Evolutionary conservation across 257 asterid genomes (phyloP).

Genomic region (Petrea volubilis): DNA sequence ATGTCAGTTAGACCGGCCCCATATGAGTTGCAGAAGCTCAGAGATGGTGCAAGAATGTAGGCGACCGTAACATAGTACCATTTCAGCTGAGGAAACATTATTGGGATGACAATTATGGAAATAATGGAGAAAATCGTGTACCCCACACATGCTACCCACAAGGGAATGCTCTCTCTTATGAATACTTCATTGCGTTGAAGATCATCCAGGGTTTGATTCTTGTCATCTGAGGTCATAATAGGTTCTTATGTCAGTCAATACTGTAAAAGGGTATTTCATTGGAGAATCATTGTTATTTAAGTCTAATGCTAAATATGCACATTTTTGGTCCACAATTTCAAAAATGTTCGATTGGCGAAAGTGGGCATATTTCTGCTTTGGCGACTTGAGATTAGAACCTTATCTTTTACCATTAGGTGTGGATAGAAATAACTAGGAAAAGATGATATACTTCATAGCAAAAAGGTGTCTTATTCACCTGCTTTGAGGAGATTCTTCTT

Average conservation of each 20-base stretch:
- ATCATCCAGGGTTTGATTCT: slow-evolving; percentile 30
- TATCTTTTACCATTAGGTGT: not conserved
- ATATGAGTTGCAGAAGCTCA: slow-evolving; percentile 62
- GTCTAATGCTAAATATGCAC: not conserved
- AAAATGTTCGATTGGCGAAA: not conserved
- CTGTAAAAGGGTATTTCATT: no score
- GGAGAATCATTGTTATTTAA: not conserved
- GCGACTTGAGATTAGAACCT: not conserved
- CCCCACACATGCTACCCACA: slow-evolving; percentile 32
- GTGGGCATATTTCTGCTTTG: slow-evolving; percentile 18
- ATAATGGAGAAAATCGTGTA: slow-evolving; percentile 23
- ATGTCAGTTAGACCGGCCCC: slow-evolving; percentile 41
- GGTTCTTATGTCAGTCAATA: not conserved
- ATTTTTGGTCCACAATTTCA: not conserved
- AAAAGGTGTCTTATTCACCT: slow-evolving; percentile 36
- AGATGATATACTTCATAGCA: not conserved
- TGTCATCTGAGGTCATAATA: slow-evolving; percentile 23
- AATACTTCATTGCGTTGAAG: slow-evolving; percentile 28
- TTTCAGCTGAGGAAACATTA: slow-evolving; percentile 56
- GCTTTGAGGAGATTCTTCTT: slow-evolving; percentile 32
- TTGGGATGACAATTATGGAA: slow-evolving; percentile 45
- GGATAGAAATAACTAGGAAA: slow-evolving; percentile 5
- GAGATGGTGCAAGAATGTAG: slow-evolving; percentile 54
- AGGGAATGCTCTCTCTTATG: slow-evolving; percentile 29
- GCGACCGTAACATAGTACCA: slow-evolving; percentile 59